Evolutionary conservation across 805 yeast species (phyloP).

Genomic region (Saccharomycopsis olivae): DNA sequence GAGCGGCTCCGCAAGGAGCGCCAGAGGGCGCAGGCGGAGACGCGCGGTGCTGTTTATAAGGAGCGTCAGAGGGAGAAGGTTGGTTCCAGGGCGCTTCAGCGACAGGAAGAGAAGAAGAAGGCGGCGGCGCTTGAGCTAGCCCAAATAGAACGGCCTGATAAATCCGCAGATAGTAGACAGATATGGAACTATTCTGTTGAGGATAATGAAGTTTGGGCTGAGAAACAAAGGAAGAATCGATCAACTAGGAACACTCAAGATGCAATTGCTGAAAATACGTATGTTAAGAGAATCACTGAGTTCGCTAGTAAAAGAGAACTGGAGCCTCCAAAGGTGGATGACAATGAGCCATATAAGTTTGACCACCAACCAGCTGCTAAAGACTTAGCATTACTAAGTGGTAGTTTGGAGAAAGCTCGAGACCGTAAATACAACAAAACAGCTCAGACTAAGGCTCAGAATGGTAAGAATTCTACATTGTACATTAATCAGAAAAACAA

Average conservation of each 20-base stretch:
- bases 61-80: conserved; percentile 10
- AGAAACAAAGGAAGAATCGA: conserved; percentile 28
- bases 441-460: conserved; percentile 27
- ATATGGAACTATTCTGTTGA: conserved; percentile 51
- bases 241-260: conserved; percentile 25
- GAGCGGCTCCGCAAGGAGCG: conserved; percentile 4
- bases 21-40: conserved; percentile 4
- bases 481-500: conserved; percentile 63
- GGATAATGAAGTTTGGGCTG: conserved; percentile 56
- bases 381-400: conserved; percentile 26
- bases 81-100: not conserved
- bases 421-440: conserved; percentile 28
- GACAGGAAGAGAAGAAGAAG: conserved; percentile 1
- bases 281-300: conserved; percentile 41
- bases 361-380: conserved; percentile 29
- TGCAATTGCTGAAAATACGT: conserved; percentile 23
- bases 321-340: conserved; percentile 12
- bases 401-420: conserved; percentile 20
- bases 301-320: conserved; percentile 32
- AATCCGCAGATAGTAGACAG: conserved; percentile 28
- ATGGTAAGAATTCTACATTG: conserved; percentile 24
- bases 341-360: conserved; percentile 21
- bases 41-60: conserved; percentile 9
- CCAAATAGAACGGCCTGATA: conserved; percentile 1
- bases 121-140: conserved; percentile 9